Conservation (phyloP, 176 grass and related monocot species). For the Urochloa ruziziensis region DNA sequence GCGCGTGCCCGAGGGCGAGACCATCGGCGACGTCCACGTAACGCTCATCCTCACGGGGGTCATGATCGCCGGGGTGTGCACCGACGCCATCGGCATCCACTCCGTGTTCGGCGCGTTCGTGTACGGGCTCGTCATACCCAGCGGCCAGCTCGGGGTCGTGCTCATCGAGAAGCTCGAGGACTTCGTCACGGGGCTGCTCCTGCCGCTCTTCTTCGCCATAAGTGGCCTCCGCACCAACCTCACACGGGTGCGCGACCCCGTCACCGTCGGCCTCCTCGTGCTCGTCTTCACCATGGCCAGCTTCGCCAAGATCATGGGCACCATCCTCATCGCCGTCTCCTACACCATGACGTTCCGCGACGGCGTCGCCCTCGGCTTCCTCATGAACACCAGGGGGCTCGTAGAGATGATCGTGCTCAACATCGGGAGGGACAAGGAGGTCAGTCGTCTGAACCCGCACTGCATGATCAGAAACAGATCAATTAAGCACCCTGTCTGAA, state of each 20-base stretch:
- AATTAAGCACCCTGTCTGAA: too few species aligned
- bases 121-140: conserved; percentile 67
- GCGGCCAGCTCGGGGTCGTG: not conserved
- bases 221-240: conserved; percentile 29
- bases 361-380: conserved; percentile 62
- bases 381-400: conserved; percentile 74
- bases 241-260: conserved; percentile 29
- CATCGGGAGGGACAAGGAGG: conserved; percentile 74
- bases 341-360: conserved; percentile 64
- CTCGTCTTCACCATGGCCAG: conserved; percentile 67
- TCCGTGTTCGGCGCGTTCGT: conserved; percentile 71
- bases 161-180: conserved; percentile 20
- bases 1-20: conserved; percentile 60
- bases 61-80: conserved; percentile 50
- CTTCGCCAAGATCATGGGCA: conserved; percentile 68
- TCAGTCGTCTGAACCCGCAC: not conserved
- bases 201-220: conserved; percentile 18
- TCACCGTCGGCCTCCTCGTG: conserved; percentile 47
- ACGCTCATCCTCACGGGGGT: conserved; percentile 52
- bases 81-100: conserved; percentile 72
- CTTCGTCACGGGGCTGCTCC: not conserved
- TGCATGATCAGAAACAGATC: not conserved
- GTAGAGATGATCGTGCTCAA: conserved; percentile 76
- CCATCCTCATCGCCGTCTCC: conserved; percentile 52
- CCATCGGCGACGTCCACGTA: conserved; percentile 41